These are phyloP conservation scores for Wallacemonas sp. DNA, from an alignment of 208 protist species.

Conservation along the genomic window DNA sequence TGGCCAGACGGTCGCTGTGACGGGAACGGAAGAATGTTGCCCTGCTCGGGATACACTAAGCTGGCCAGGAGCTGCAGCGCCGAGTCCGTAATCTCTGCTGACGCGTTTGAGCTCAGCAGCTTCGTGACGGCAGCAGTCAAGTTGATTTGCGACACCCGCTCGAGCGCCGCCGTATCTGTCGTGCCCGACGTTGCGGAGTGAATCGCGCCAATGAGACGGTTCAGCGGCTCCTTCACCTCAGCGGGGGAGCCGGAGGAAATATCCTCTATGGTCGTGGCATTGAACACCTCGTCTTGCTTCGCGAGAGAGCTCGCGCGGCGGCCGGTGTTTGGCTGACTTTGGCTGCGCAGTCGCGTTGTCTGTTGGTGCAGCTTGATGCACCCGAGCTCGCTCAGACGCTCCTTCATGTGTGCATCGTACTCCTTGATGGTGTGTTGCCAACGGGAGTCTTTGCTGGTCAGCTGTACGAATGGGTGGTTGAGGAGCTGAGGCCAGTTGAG, in stretches of 20 bases:
- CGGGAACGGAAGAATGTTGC: conserved; percentile 76
- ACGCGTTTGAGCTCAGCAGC: conserved; percentile 38
- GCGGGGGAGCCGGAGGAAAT: conserved; percentile 19
- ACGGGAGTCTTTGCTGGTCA: conserved; percentile 67
- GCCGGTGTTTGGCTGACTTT: conserved; percentile 15
- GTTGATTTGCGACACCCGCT: conserved; percentile 31
- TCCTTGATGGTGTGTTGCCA: conserved; percentile 70
- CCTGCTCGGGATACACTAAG: conserved; percentile 75
- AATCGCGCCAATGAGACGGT: conserved; percentile 23
- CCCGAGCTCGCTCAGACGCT: conserved; percentile 73
- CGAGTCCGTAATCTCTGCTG: conserved; percentile 32
- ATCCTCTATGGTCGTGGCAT: conserved; percentile 26
- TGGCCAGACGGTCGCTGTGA: conserved; percentile 51
- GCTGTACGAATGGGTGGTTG: conserved; percentile 86
- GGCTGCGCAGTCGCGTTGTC: conserved; percentile 24
- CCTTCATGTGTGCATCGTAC: conserved; percentile 78
- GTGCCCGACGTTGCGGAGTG: conserved; percentile 30
- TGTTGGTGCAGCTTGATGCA: conserved; percentile 45
- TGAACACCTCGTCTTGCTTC: conserved; percentile 40
- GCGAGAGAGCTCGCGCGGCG: neutral
- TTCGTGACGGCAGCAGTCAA: conserved; percentile 40
- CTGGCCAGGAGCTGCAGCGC: conserved; percentile 51
- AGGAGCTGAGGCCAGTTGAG: conserved; percentile 93
- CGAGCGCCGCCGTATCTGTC: conserved; percentile 24
- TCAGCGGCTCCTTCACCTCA: conserved; percentile 31